Conservation (phyloP, 495 filamentous ascomycete genomes). For the Rostrohypoxylon terebratum region DNA sequence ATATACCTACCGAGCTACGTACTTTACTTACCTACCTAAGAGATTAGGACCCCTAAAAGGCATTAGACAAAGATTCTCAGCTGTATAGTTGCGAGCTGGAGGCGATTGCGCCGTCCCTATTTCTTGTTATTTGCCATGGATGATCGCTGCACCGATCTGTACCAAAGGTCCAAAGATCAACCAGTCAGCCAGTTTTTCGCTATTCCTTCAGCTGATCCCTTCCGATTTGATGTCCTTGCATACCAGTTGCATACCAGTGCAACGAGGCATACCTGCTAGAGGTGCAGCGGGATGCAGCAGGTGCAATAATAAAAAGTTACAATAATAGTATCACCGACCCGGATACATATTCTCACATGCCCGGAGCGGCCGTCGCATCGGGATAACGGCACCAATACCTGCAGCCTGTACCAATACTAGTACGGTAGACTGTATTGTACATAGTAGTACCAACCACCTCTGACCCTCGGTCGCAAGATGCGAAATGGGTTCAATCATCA, state of each 20-base stretch:
- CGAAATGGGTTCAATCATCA: no score
- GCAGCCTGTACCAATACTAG: neutral
- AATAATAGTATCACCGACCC: slow-evolving; percentile 28
- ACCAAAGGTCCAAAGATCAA: slow-evolving; percentile 21
- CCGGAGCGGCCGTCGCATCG: slow-evolving; percentile 6
- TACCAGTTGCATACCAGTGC: slow-evolving; percentile 21
- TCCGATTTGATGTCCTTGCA: slow-evolving; percentile 27
- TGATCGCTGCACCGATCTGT: slow-evolving; percentile 41
- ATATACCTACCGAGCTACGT: neutral
- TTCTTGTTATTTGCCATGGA: slow-evolving; percentile 13
- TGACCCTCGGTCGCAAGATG: neutral
- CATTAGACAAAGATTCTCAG: neutral
- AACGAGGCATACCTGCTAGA: slow-evolving; percentile 13
- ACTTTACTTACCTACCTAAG: neutral
- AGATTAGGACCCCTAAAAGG: neutral
- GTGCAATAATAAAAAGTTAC: slow-evolving; percentile 10
- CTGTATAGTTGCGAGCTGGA: slow-evolving; percentile 4
- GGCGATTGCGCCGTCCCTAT: neutral
- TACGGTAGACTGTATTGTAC: no score
- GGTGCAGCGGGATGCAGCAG: neutral
- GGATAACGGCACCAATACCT: slow-evolving; percentile 21
- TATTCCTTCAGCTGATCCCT: slow-evolving; percentile 35
- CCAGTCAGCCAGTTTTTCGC: slow-evolving; percentile 28
- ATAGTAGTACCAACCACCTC: neutral
- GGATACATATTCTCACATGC: slow-evolving; percentile 4